Evolutionary conservation across 2,329 filamentous ascomycete species (phyloP), one percentile per base, ranked within the genome.

Genomic region (Apiospora arundinis): DNA sequence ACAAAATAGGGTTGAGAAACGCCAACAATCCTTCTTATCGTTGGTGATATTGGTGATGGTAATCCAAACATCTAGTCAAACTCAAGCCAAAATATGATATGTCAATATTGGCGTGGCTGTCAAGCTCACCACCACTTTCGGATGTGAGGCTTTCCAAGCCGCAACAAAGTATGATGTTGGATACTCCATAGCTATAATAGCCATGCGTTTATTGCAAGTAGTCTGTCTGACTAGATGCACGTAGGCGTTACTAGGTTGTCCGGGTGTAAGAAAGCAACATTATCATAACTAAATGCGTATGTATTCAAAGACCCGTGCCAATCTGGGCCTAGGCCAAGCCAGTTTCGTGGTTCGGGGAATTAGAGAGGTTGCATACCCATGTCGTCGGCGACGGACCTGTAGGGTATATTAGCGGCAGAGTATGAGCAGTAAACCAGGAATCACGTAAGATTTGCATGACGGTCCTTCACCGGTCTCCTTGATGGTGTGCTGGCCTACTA

Each of bases 291-390:
- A 23, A 21, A 9, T n/a, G 56, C 11, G 18, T n/a, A 63, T n/a
- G n/a, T n/a, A n/a, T n/a, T 40, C 18, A 28, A 63, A 63, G 28
- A 40, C 32, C 18, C 32, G 32, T 63, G 32, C 32, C 56, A 63
- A 40, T 63, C 18, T 14, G 56, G n/a, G 56, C 21, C 56, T n/a
- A 40, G 32, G 9, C 32, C 32, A 63, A 63, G 56, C 52, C 56
- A 63, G 56, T 40, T 37, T 63, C 56, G 56, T 12, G 28, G 56
- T 28, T 40, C 40, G n/a, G 32, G 56, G 32, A 18, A 18, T 32
- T 28, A 60, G 28, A 63, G 56, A 63, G 56, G 56, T 63, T 63
- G 56, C 56, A 63, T 63, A 63, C 56, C 56, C 56, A 63, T 63
- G 56, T 63, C 32, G 56, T 40, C 56, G 56, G 32, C 56, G 56